Percentiles rank a stretch among this genome's conserved stretches.
phyloP scores from a whole-genome alignment of 352 stramenopile genomes.

The Phytophthora sojae region DNA sequence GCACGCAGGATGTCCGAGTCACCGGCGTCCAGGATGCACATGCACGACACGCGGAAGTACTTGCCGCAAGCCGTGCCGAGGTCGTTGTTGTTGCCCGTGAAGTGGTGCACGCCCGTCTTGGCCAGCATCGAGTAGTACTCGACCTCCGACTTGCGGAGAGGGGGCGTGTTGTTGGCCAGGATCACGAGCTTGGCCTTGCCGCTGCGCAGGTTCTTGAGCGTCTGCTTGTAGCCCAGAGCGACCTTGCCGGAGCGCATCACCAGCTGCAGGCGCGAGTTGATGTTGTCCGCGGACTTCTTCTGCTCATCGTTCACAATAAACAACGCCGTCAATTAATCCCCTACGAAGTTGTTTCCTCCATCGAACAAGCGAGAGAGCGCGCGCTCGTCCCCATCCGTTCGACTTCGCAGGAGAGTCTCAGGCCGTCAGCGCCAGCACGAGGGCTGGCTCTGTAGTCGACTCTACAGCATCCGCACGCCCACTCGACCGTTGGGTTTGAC shows the following conservation, averaged over 20 bases:
- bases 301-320: constrained; percentile 39
- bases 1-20: constrained; percentile 99
- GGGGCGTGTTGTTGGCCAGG: constrained; percentile 98
- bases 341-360: constrained; percentile 30
- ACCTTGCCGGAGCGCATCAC: constrained; percentile 99
- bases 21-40: constrained; percentile 97
- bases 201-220: constrained; percentile 96
- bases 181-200: constrained; percentile 98
- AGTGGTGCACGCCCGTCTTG: constrained; percentile 99
- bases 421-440: neutral
- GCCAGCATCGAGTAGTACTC: constrained; percentile 99
- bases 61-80: constrained; percentile 99
- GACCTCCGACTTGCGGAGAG: constrained; percentile 99
- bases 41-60: constrained; percentile 98
- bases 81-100: constrained; percentile 98
- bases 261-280: constrained; percentile 99
- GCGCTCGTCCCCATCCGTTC: constrained; percentile 36
- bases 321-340: constrained; percentile 27
- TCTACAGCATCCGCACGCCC: neutral
- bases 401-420: constrained; percentile 44
- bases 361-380: constrained; percentile 28
- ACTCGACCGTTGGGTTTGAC: constrained; percentile 3
- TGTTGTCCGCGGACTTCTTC: constrained; percentile 99
- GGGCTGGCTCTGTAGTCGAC: too few relatives aligned
- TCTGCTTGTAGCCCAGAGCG: constrained; percentile 98